Evolutionary conservation across 2,329 filamentous ascomycete genomes (phyloP), one percentile per base, ranked within the genome.

Genomic region (Fusarium sp.): DNA sequence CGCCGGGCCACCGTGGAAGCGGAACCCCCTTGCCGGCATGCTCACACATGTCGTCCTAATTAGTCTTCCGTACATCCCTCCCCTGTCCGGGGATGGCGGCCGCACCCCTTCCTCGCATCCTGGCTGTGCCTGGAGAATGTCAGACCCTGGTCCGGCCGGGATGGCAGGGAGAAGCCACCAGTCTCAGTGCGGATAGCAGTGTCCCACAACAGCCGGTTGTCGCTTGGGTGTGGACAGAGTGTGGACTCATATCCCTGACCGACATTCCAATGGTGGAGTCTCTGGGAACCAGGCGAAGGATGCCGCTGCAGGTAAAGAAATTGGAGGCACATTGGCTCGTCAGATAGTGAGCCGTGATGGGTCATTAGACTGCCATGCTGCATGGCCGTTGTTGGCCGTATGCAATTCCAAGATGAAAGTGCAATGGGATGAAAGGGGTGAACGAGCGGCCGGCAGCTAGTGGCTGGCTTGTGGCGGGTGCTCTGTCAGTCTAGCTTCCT

Each of bases 211-310:
- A 62, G 69, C 67, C 64, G 73, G 72, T 59, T 44, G 55, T 75
- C 64, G 66, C 53, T 62, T 55, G 57, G 58, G 36, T 57, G 36
- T 67, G 61, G 27, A 46, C 51, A 61, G 65, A 62, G 64, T 64
- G 77, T 77, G 75, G 73, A 56, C 70, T 72, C 67, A 72, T 66
- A 79, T 79, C 78, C 78, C 78, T 79, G 78, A 78, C 78, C 78
- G 78, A 79, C 78, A 78, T 78, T 79, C 73, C 68, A 67, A 36
- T 36, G 61, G 75, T 78, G 78, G 78, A 49, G 71, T 62, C 59
- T 58, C 42, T 69, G 66, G 57, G 69, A 69, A 59, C 62, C 73
- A 77, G 70, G 71, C 75, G 77, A 79, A 79, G 78, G 78, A 79
- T 78, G 75, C 71, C 71, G 71, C 66, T 78, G 75, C 76, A 79